Base-by-base conservation (phyloP, 2,329 filamentous ascomycete species). In the Alternaria arborescens region DNA sequence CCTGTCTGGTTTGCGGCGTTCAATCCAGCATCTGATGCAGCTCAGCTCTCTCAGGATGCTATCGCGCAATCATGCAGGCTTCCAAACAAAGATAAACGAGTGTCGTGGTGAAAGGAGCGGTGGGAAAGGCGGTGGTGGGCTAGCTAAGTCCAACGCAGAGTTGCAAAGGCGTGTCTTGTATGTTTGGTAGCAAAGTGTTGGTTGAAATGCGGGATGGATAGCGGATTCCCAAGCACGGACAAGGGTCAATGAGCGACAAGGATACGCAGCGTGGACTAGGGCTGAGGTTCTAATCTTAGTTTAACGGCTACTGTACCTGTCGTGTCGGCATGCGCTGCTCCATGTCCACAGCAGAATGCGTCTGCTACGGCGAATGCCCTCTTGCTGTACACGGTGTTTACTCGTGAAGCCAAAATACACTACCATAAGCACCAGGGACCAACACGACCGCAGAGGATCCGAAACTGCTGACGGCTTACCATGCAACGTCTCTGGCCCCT, bases 11-110 rank as follows among this genome's bases (percentile, higher is more conserved):
- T 60, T 60, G 62, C 58, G 62, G 64, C 65, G 52, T 62, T 69
- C 67, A 70, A 64, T 36, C 65, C 65, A 67, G 70, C 74, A 74
- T 76, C 69, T 65, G 71, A 69, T 47, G 69, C 68, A 59, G 58
- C 57, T 71, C 67, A 73, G 74, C 68, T 71, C 60, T 44, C 50
- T 34, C 52, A 68, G 38, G 53, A 58, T 54, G 68, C 64, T 66
- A 67, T 67, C 52, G 65, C 64, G 65, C 61, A 62, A 55, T 57
- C 67, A 71, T 71, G 51, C 36, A 65, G 62, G 51, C 52, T 28
- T 40, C 51, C 30, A 52, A 56, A 22, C 47, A 43, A 38, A 30
- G 46, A 30, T 20, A 53, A 58, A 61, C 59, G 61, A 56, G 62
- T 47, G 65, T 56, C 51, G 59, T 38, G 22, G n/a, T 43, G 22